A percentile compares a stretch with the other conserved stretches of the same genome.
Conservation (phyloP, 2,329 filamentous ascomycete genomes). For the Cordyceps cateniannulata region DNA sequence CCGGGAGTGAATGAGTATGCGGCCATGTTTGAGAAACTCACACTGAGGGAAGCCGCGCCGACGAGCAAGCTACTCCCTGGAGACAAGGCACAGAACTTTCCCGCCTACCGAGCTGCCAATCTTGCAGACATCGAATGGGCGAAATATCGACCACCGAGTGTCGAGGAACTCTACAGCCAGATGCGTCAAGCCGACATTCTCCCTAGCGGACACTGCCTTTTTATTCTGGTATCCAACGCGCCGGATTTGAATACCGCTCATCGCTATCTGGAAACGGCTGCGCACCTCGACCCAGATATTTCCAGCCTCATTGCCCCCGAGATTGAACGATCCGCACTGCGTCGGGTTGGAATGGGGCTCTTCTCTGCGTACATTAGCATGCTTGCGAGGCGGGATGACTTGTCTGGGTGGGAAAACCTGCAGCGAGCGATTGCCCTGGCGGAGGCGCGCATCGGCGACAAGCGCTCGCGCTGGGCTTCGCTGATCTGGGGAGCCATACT, state of each 20-base stretch:
- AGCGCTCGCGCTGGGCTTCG: constrained; percentile 22
- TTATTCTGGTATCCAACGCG: constrained; percentile 49
- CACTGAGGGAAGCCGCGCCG: constrained; percentile 25
- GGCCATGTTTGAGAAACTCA: constrained; percentile 55
- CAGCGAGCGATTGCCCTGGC: constrained; percentile 26
- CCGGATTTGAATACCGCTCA: constrained; percentile 39
- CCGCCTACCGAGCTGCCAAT: constrained; percentile 35
- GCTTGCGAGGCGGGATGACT: constrained; percentile 19
- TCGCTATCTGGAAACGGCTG: constrained; percentile 43
- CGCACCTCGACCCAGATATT: constrained; percentile 12
- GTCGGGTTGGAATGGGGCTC: constrained; percentile 23
- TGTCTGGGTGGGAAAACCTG: constrained; percentile 20
- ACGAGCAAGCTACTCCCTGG: constrained; percentile 43
- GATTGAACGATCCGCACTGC: constrained; percentile 21
- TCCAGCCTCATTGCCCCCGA: constrained; percentile 18
- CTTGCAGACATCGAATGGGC: constrained; percentile 60
- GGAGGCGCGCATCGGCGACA: constrained; percentile 20
- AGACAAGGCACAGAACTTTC: constrained; percentile 48
- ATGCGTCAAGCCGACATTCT: constrained; percentile 47
- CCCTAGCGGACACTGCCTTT: constrained; percentile 44
- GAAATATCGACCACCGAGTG: constrained; percentile 52
- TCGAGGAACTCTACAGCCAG: constrained; percentile 50
- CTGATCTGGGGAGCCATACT: constrained; percentile 29
- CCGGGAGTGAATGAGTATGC: constrained; percentile 44
- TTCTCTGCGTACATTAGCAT: constrained; percentile 45